Conservation (phyloP, 2,329 filamentous ascomycete genomes). For the Chaetomium strumarium region DNA sequence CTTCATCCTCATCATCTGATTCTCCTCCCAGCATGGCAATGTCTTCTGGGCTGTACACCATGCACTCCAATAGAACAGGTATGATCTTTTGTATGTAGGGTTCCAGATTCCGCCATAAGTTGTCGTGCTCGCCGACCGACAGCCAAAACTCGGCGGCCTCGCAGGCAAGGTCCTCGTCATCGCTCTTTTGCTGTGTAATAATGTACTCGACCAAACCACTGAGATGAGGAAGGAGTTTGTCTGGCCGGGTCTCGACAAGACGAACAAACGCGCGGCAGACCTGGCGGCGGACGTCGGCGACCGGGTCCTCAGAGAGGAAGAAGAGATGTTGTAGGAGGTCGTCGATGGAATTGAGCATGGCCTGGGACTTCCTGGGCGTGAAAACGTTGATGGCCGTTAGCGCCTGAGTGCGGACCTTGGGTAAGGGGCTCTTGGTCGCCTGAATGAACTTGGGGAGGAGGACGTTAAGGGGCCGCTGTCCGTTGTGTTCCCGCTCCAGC, state of each 20-base stretch:
- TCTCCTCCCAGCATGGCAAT: conserved; percentile 78
- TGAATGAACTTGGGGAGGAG: conserved; percentile 87
- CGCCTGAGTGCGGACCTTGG: conserved; percentile 74
- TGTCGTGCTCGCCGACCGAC: conserved; percentile 80
- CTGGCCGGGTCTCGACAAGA: conserved; percentile 82
- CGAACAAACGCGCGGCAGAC: conserved; percentile 92
- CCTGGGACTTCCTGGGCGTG: conserved; percentile 75
- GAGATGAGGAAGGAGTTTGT: conserved; percentile 86
- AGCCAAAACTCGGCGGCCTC: conserved; percentile 98
- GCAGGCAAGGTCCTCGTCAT: conserved; percentile 82
- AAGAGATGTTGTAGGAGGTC: conserved; percentile 78
- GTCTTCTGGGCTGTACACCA: conserved; percentile 95
- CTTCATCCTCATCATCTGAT: conserved; percentile 82
- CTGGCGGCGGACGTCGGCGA: conserved; percentile 78
- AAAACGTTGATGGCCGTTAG: conserved; percentile 88
- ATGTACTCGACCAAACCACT: conserved; percentile 88
- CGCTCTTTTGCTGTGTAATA: conserved; percentile 77
- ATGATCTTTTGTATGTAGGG: conserved; percentile 81
- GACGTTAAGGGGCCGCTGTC: conserved; percentile 79
- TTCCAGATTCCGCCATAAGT: conserved; percentile 67
- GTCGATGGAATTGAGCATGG: conserved; percentile 75
- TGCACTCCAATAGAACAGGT: conserved; percentile 83
- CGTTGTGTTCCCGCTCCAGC: conserved; percentile 80
- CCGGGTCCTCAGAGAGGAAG: conserved; percentile 67
- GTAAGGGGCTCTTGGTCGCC: conserved; percentile 69